Evolutionary conservation across 345 rosid genomes (phyloP), one percentile per base, ranked within the genome.

Genomic region (Lepidium sativum): DNA sequence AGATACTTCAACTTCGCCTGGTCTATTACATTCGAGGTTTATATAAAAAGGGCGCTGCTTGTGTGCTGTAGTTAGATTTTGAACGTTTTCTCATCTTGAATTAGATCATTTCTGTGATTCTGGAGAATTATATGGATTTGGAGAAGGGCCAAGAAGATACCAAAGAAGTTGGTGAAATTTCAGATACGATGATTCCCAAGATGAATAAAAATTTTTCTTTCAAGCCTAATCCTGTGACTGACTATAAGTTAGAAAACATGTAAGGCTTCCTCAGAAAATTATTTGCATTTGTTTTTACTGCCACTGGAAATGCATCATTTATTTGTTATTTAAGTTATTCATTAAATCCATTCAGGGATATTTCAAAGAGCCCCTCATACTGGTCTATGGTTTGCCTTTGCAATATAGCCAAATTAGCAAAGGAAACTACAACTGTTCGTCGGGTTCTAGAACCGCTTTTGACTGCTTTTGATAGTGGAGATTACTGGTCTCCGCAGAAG

Each of bases 371-470:
- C 78, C 98, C 96, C 34, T 82, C 85, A 50, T 85, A 85, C 78
- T 89, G 98, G 98, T 84, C 96, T 29, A 80, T 83, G 75, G 80
- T 84, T 70, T 83, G 92, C 78, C 81, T 92, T 47, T 66, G 73
- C 43, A 89, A 87, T 71, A 85, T 89, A 70, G 97, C 97, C 61
- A 74, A 75, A 61, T 71, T 89, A 77, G 91, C 97, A 14, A 92
- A 84, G 72, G 98, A 89, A 84, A 84, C 86, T 50, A 80, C 95
- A 25, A 89, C 94, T 13, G 84, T 92, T 54, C 81, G 98, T 4
- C 95, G 95, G 60, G 86, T 89, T 53, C 88, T 92, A 37, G 98
- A 92, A 73, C 97, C 97, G n/a, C 89, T 92, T 65, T 75, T 92
- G 60, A 80, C 77, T 54, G 84, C 78, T 63, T 92, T 92, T 83